These are phyloP conservation scores for Monoraphidium neglectum DNA, from an alignment of 139 green algal species.

Conservation along the genomic window DNA sequence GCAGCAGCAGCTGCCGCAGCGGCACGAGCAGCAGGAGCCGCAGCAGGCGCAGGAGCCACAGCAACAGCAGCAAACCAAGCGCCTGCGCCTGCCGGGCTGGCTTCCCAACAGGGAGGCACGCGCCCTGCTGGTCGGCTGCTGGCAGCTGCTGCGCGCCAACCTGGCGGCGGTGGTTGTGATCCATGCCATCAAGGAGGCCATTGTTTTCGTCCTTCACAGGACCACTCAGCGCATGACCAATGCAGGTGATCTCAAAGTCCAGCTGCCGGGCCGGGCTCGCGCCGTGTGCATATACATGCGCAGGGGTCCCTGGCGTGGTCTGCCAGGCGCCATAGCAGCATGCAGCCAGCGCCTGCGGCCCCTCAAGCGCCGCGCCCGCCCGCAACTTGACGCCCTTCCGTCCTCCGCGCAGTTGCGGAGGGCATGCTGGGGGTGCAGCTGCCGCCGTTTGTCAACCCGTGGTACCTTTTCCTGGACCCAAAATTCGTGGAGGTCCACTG, in stretches of 20 bases:
- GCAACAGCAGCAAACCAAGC: not conserved
- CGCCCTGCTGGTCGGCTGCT: not conserved
- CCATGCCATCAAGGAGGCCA: slow-evolving; percentile 33
- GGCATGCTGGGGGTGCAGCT: not conserved
- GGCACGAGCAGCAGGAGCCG: too few species aligned
- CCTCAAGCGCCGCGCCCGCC: not conserved
- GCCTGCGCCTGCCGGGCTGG: not conserved
- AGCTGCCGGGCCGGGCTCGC: not conserved
- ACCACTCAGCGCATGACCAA: slow-evolving; percentile 44
- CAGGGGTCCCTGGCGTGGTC: too few species aligned
- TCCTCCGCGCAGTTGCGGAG: not conserved
- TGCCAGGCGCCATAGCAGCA: too few species aligned
- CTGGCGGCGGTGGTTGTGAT: slow-evolving; percentile 36
- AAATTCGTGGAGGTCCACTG: slow-evolving; percentile 38
- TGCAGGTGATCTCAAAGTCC: slow-evolving; percentile 9
- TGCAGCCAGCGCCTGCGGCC: too few species aligned
- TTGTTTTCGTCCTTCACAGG: slow-evolving; percentile 39
- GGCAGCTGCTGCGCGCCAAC: slow-evolving; percentile 25
- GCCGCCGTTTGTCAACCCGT: slow-evolving; percentile 40
- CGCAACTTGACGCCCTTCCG: not conserved
- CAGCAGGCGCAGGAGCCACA: not conserved
- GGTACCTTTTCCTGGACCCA: slow-evolving; percentile 47
- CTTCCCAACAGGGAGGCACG: slow-evolving; percentile 2
- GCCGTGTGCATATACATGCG: too few species aligned
- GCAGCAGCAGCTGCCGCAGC: too few species aligned